Percentiles rank a stretch among this genome's conserved stretches.
Evolutionary conservation across 2,329 filamentous ascomycete genomes (phyloP).

Genomic region (Paraphaeosphaeria minitans): DNA sequence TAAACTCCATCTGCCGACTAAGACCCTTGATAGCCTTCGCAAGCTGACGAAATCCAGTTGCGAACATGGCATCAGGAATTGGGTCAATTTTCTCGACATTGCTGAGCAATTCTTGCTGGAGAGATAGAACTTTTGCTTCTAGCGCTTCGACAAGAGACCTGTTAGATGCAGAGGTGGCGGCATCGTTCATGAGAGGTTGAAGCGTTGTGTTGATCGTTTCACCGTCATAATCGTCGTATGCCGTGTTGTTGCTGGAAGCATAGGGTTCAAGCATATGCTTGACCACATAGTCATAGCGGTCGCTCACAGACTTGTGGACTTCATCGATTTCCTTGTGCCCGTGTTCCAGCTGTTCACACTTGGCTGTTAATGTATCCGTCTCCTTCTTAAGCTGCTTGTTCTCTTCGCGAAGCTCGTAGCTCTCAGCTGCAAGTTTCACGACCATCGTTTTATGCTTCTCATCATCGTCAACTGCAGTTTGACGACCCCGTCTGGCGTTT

Average conservation of each 20-base stretch:
- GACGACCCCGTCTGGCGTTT: not conserved
- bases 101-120: conserved; percentile 23
- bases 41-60: conserved; percentile 18
- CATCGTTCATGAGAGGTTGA: not conserved
- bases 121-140: not conserved
- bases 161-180: conserved; percentile 4
- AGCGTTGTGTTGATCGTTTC: not conserved
- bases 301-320: not conserved
- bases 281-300: not conserved
- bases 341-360: not conserved
- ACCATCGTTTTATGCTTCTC: not conserved
- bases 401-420: not conserved
- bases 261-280: not conserved
- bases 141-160: conserved; percentile 8
- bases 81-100: conserved; percentile 20
- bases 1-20: conserved; percentile 14
- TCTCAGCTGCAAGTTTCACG: not conserved
- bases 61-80: conserved; percentile 22
- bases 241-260: not conserved
- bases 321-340: not conserved
- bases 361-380: not conserved
- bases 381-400: not conserved
- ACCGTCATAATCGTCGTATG: not conserved
- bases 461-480: not conserved
- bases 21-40: conserved; percentile 20